These are phyloP conservation scores for Ceratobasidium sp. DNA, from an alignment of 1,284 basidiomycete species.

Conservation along the genomic window DNA sequence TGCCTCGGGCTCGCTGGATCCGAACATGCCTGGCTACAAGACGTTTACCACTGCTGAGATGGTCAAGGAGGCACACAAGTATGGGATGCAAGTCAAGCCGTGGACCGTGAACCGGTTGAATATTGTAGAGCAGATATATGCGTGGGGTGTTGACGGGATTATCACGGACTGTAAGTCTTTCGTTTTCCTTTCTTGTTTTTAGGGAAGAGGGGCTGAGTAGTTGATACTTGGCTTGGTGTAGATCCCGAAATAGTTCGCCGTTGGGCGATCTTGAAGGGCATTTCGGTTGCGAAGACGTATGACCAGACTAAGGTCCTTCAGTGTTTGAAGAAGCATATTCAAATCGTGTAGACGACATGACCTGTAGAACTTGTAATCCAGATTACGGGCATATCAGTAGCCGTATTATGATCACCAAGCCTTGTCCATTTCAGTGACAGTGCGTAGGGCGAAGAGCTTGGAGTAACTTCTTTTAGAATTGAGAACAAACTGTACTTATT, in stretches of 20 bases:
- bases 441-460: too few relatives aligned
- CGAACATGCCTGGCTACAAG: conserved; percentile 63
- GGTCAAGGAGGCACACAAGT: conserved; percentile 73
- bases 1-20: conserved; percentile 62
- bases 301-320: conserved; percentile 68
- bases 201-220: background rate
- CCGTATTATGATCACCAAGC: too few relatives aligned
- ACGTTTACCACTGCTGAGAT: conserved; percentile 76
- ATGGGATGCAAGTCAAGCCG: conserved; percentile 74
- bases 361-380: too few relatives aligned
- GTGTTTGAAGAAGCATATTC: conserved; percentile 67
- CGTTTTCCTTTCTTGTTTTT: background rate
- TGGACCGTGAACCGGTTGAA: conserved; percentile 78
- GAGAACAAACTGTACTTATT: too few relatives aligned
- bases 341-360: conserved; percentile 26
- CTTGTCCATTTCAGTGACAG: too few relatives aligned
- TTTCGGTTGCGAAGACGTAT: conserved; percentile 67
- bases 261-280: conserved; percentile 65
- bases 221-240: conserved; percentile 48
- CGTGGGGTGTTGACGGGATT: conserved; percentile 76
- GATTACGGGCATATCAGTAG: too few relatives aligned
- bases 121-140: conserved; percentile 69
- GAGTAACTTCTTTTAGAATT: too few relatives aligned
- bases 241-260: conserved; percentile 69
- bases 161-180: conserved; percentile 71